Conservation (phyloP, 2,329 filamentous ascomycete species). For the Aspergillus viridinutans region DNA sequence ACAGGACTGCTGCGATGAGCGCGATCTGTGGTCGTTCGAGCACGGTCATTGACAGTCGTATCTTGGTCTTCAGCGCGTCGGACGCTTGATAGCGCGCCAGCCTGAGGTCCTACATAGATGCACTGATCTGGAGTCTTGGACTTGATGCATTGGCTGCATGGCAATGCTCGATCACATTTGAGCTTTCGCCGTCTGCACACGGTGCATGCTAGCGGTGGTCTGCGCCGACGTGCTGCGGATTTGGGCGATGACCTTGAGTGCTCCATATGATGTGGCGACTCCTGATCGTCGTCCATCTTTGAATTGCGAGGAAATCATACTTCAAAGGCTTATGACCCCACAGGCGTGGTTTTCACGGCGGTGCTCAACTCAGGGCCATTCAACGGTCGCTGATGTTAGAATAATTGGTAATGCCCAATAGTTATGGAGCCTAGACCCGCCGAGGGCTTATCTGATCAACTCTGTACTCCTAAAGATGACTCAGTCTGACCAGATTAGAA, state of each 20-base stretch:
- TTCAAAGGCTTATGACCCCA: not conserved
- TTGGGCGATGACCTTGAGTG: slow-evolving; percentile 7
- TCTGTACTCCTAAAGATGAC: not conserved
- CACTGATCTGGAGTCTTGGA: slow-evolving; percentile 50
- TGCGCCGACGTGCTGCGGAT: slow-evolving; percentile 49
- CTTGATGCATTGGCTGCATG: slow-evolving; percentile 60
- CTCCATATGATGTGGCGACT: not conserved
- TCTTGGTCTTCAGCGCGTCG: not conserved
- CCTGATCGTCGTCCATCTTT: not conserved
- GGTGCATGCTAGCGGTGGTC: slow-evolving; percentile 64
- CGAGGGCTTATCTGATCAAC: not conserved
- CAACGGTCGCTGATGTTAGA: not conserved
- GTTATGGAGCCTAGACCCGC: not conserved
- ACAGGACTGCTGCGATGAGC: slow-evolving; percentile 7
- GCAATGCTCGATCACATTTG: slow-evolving; percentile 70
- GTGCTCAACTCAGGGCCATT: not conserved
- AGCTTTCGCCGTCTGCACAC: slow-evolving; percentile 72
- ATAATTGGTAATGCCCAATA: not conserved
- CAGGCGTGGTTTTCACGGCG: not conserved
- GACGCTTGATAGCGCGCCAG: slow-evolving; percentile 5
- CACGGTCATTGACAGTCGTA: slow-evolving; percentile 3
- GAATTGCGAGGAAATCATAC: not conserved
- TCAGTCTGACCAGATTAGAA: not conserved
- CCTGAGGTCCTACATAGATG: slow-evolving; percentile 43
- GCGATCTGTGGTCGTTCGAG: slow-evolving; percentile 5